Evolutionary conservation across 257 asterid species (phyloP).

Genomic region (Asclepias syriaca): DNA sequence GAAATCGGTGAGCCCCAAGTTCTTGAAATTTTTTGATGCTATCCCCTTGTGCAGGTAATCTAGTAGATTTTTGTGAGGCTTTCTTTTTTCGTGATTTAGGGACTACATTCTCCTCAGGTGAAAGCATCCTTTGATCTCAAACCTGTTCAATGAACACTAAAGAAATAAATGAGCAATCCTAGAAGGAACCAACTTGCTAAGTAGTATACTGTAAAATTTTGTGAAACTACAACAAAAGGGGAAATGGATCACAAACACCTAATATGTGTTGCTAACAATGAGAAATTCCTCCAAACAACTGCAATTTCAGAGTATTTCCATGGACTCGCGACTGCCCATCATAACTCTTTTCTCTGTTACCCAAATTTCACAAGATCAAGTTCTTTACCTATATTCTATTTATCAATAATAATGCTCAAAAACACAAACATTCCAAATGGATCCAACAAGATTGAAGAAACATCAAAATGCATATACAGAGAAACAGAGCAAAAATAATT

Average conservation of each 20-base stretch:
- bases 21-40: conserved; percentile 31
- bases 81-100: conserved; percentile 63
- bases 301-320: not conserved
- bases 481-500: not conserved
- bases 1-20: conserved; percentile 20
- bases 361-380: not conserved
- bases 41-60: conserved; percentile 35
- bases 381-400: not conserved
- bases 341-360: not conserved
- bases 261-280: not conserved
- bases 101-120: conserved; percentile 26
- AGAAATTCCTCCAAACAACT: not conserved
- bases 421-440: not conserved
- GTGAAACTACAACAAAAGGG: not conserved
- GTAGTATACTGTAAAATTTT: not conserved
- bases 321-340: too few relatives aligned
- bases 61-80: conserved; percentile 33
- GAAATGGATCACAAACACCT: not conserved
- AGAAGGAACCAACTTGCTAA: not conserved
- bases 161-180: not conserved
- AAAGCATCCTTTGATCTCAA: conserved; percentile 51
- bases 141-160: conserved; percentile 16
- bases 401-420: not conserved
- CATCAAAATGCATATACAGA: not conserved
- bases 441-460: not conserved